Conservation (phyloP, 768 basidiomycete genomes). For the Russula olivacea region DNA sequence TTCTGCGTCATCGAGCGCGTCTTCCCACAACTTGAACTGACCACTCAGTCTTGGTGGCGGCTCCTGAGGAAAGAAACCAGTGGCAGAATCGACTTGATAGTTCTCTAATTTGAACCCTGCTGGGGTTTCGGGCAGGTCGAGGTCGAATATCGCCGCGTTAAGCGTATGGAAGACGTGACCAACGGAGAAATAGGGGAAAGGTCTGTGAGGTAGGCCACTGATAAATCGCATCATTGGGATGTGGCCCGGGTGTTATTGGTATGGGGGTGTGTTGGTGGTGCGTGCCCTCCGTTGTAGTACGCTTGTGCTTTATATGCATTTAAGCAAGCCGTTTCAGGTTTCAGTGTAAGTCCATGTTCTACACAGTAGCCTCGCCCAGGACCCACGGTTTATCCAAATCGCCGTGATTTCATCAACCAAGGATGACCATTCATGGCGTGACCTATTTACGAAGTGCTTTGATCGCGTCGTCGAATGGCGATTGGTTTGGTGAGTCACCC, state of each 20-base stretch:
- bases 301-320: slow-evolving; percentile 7
- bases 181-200: slow-evolving; percentile 15
- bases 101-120: slow-evolving; percentile 28
- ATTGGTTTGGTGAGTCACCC: slow-evolving; percentile 19
- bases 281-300: background rate
- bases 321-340: slow-evolving; percentile 13
- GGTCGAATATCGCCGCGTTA: slow-evolving; percentile 12
- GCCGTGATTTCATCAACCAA: slow-evolving; percentile 22
- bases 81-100: slow-evolving; percentile 51
- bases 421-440: slow-evolving; percentile 5
- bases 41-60: slow-evolving; percentile 52
- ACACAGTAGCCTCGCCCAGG: background rate
- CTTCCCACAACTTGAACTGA: slow-evolving; percentile 66
- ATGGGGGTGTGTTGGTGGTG: background rate
- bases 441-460: slow-evolving; percentile 10
- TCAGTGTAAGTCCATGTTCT: background rate
- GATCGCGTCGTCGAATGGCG: slow-evolving; percentile 11
- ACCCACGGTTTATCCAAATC: slow-evolving; percentile 10
- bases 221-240: slow-evolving; percentile 13
- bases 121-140: background rate
- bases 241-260: background rate
- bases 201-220: slow-evolving; percentile 5
- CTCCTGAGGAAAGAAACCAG: slow-evolving; percentile 79
- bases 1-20: slow-evolving; percentile 50
- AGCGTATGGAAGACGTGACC: slow-evolving; percentile 21